Base-by-base conservation (phyloP, 352 stramenopile species). In the Pythium dissimile region DNA sequence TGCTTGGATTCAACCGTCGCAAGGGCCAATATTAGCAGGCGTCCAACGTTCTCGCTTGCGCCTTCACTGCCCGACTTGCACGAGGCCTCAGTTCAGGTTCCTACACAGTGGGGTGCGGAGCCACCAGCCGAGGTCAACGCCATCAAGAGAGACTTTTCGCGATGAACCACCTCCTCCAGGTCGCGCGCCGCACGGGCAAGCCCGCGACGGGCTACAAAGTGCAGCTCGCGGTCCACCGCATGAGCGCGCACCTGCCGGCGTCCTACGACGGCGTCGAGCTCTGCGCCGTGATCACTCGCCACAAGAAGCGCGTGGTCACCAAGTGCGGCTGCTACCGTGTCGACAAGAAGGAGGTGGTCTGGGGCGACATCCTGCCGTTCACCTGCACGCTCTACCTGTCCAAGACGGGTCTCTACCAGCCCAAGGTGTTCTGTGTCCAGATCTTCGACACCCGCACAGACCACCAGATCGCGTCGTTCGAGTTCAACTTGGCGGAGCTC, bases 361-460 rank as follows among this genome's bases (percentile, higher is more conserved):
- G 80, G 80, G 80, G 80, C 10, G 80, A 90, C 53, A 87, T 88
- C 39, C 60, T 90, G 26, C 77, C 80, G 9, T 88, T 90, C 53
- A 87, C 77, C 12, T 84, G 72, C 57, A 88, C 80, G 27, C 75
- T 90, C 23, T 90, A 87, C 57, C 75, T 86, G 70, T 76, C 77
- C 41, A 90, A 90, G 61, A 80, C 77, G 24, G 80, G 80, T 12
- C 54, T 88, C 15, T 88, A 87, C 59, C 75, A 88, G 55, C 67
- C 67, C 54, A 90, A 90, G 39, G 66, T 79, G 27, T 90, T 88
- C 50, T 66, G 78, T 45, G 75, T 90, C 41, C 69, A 87, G 31
- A 62, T 90, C n/a, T 83, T 81, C 21, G 64, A 87, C 50, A 77
- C 70, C 11, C 78, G 72, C 27, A 87, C 64, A 3, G 71, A 83